Evolutionary conservation across 163 green algal species (phyloP).

Genomic region (Coccomyxa subellipsoidea): DNA sequence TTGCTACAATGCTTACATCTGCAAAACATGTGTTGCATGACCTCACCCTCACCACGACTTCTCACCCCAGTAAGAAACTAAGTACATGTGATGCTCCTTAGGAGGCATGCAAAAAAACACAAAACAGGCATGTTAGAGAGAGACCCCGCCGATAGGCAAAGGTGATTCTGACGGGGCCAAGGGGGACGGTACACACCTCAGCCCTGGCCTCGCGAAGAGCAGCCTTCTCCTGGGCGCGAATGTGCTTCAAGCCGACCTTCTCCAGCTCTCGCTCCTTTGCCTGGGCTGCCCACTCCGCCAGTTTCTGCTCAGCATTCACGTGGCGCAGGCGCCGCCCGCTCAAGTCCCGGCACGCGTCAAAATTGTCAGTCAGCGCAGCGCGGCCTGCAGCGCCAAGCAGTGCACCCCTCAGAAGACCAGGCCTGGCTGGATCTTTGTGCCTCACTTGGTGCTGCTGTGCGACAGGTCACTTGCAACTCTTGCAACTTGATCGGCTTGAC

Average conservation of each 20-base stretch:
- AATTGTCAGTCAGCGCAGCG: slow-evolving; percentile 86
- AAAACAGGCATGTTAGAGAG: too few relatives aligned
- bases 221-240: slow-evolving; percentile 72
- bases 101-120: background rate
- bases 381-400: slow-evolving; percentile 62
- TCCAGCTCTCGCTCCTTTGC: slow-evolving; percentile 83
- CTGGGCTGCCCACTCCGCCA: slow-evolving; percentile 67
- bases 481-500: too few relatives aligned
- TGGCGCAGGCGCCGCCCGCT: slow-evolving; percentile 80
- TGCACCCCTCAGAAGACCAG: background rate
- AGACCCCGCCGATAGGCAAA: background rate
- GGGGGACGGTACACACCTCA: slow-evolving; percentile 36
- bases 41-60: too few relatives aligned
- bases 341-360: slow-evolving; percentile 90
- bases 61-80: too few relatives aligned
- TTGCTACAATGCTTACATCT: too few relatives aligned
- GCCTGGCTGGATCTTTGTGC: background rate
- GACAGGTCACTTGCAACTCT: background rate
- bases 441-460: background rate
- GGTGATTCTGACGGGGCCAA: background rate
- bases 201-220: slow-evolving; percentile 35
- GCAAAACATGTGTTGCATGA: too few relatives aligned
- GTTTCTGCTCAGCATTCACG: slow-evolving; percentile 76
- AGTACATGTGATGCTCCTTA: background rate
- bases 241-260: slow-evolving; percentile 67